A percentile compares a stretch with the other conserved stretches of the same genome.
Conservation (phyloP, 352 stramenopile genomes). For the Aphanomyces astaci region DNA sequence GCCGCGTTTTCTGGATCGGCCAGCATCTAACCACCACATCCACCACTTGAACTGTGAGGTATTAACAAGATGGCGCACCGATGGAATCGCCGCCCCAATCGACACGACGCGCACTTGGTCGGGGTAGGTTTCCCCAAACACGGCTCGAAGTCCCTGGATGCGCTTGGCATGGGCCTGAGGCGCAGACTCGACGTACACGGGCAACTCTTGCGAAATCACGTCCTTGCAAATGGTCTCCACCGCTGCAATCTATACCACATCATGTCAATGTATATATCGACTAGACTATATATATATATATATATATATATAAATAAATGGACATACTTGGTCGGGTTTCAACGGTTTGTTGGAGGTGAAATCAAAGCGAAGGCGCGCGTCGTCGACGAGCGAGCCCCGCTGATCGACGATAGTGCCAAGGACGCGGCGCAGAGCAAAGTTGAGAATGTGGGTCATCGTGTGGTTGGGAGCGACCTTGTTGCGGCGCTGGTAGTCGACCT, state of each 20-base stretch:
- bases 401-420: constrained; percentile 94
- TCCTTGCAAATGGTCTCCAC: constrained; percentile 85
- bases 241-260: constrained; percentile 23
- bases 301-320: background rate
- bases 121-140: constrained; percentile 99
- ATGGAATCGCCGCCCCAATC: constrained; percentile 79
- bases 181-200: constrained; percentile 89
- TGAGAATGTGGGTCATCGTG: constrained; percentile 99
- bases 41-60: background rate
- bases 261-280: background rate
- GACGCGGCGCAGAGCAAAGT: constrained; percentile 94
- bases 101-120: constrained; percentile 97
- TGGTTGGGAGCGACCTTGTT: constrained; percentile 96
- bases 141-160: constrained; percentile 94
- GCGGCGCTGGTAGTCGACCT: constrained; percentile 93
- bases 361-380: constrained; percentile 97
- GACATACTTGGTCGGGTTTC: constrained; percentile 82
- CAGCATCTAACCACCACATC: constrained; percentile 34
- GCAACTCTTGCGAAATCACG: constrained; percentile 84
- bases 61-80: constrained; percentile 26
- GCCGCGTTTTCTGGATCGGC: constrained; percentile 82
- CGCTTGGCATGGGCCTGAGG: constrained; percentile 89
- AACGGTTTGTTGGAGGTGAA: constrained; percentile 97
- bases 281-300: background rate
- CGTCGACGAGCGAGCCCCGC: constrained; percentile 94